Evolutionary conservation across 2,329 filamentous ascomycete species (phyloP), one percentile per base, ranked within the genome.

Genomic region (Ophiobolus disseminans): DNA sequence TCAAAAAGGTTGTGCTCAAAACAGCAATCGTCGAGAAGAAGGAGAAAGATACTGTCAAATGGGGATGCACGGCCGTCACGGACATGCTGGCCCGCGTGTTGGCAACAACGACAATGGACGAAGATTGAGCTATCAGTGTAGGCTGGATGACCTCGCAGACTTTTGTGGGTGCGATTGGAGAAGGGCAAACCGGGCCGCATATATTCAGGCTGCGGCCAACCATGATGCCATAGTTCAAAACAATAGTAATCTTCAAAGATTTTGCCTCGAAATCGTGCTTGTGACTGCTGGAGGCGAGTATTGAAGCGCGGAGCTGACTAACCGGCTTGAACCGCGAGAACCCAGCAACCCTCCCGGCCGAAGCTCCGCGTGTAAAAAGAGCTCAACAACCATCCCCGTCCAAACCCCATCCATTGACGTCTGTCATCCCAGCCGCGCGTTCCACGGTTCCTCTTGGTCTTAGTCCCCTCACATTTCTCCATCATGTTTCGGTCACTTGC

Each of bases 1-100:
- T 97, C 42, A 84, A 85, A 65, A 91, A 88, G 69, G 82, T 88
- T 35, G 81, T 97, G 13, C 78, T 82, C 4, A 88, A 86, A 68
- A 88, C 86, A 0, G 82, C 84, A 3, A 68, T 78, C 22, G 73
- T 73, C 4, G 74, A 74, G 25, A 77, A 76, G 49, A 73, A 74
- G 37, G 83, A 86, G 58, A 76, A 71, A 56, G 80, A 80, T 45
- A 70, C 77, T 11, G 74, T 86, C 2, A 70, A 65, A 51, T 75
- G 74, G 66, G 79, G 75, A 2, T 78, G 75, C 51, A 66, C 66
- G 42, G 62, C 71, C 13, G 70, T 74, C 3, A 63, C 62, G 43
- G 68, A 70, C 42, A 70, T 72, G 54, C 55, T 79, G 54, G 65
- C 64, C 20, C 59, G 69, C 21, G 42, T 72, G 22, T 50, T 70